Conservation (phyloP, 2,329 filamentous ascomycete genomes). For the Cercospora brassicicola region DNA sequence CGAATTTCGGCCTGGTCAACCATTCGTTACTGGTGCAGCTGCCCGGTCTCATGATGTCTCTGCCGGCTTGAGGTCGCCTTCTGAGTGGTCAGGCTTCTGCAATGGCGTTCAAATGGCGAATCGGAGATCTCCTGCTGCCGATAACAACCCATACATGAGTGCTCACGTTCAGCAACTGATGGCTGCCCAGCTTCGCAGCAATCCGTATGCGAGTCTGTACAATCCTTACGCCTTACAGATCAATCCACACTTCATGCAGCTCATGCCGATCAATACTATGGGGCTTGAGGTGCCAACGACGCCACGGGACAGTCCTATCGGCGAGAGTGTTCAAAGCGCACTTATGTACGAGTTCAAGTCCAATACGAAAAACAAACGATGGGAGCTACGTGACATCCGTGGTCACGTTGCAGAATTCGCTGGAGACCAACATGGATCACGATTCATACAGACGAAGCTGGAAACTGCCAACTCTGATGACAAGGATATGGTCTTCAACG, state of each 20-base stretch:
- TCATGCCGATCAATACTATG: slow-evolving; percentile 41
- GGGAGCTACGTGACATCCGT: slow-evolving; percentile 86
- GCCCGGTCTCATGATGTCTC: slow-evolving; percentile 44
- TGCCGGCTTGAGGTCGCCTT: slow-evolving; percentile 49
- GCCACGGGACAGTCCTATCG: slow-evolving; percentile 58
- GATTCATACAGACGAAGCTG: slow-evolving; percentile 92
- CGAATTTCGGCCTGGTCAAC: slow-evolving; percentile 27
- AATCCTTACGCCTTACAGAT: slow-evolving; percentile 41
- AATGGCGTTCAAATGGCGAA: slow-evolving; percentile 15
- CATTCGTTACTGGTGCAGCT: slow-evolving; percentile 43
- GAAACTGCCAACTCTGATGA: slow-evolving; percentile 93
- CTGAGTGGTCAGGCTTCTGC: slow-evolving; percentile 43
- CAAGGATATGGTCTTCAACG: slow-evolving; percentile 84
- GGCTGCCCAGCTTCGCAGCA: slow-evolving; percentile 41
- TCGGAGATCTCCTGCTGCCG: slow-evolving; percentile 31
- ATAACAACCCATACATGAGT: slow-evolving; percentile 43
- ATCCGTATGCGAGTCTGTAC: slow-evolving; percentile 36
- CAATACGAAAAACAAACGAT: slow-evolving; percentile 70
- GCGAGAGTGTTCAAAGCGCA: slow-evolving; percentile 65
- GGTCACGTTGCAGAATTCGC: slow-evolving; percentile 88
- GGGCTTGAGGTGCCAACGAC: slow-evolving; percentile 42
- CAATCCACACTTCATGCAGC: slow-evolving; percentile 38
- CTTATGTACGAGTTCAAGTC: slow-evolving; percentile 78
- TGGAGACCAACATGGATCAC: slow-evolving; percentile 90
- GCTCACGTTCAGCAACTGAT: slow-evolving; percentile 42